Evolutionary conservation across 768 basidiomycete genomes (phyloP).

Genomic region (Suillus fuscotomentosus): DNA sequence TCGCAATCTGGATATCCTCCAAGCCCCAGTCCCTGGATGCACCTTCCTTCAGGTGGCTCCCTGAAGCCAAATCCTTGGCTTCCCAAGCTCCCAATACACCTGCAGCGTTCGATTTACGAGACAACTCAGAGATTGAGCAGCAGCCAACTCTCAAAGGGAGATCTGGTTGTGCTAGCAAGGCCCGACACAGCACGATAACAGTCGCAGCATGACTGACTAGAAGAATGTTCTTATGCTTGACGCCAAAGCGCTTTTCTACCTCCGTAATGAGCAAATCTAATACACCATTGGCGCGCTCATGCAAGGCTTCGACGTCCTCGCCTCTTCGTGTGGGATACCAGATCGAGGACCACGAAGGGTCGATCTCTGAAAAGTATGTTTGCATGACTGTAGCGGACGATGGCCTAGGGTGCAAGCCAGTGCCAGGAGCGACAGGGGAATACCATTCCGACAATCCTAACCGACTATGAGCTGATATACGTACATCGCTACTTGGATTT

Average conservation of each 20-base stretch:
- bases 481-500: background rate
- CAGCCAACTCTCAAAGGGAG: constrained; percentile 68
- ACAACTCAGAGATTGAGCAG: constrained; percentile 65
- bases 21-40: constrained; percentile 77
- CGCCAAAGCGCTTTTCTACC: constrained; percentile 44
- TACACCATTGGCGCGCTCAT: constrained; percentile 56
- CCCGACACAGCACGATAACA: constrained; percentile 60
- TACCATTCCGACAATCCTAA: constrained; percentile 79
- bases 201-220: constrained; percentile 79
- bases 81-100: constrained; percentile 46
- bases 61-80: constrained; percentile 48
- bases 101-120: constrained; percentile 28
- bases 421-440: constrained; percentile 62
- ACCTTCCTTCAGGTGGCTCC: constrained; percentile 57
- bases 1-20: constrained; percentile 60
- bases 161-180: constrained; percentile 51
- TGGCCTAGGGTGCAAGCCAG: constrained; percentile 78
- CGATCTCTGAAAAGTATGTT: constrained; percentile 49
- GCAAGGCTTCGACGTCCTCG: constrained; percentile 62
- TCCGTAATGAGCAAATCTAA: constrained; percentile 50
- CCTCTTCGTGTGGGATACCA: constrained; percentile 74
- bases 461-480: background rate
- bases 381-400: constrained; percentile 52
- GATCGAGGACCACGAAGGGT: constrained; percentile 60
- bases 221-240: constrained; percentile 50